phyloP scores from a whole-genome alignment of 2,329 filamentous ascomycete genomes.

The Claviceps sp. region DNA sequence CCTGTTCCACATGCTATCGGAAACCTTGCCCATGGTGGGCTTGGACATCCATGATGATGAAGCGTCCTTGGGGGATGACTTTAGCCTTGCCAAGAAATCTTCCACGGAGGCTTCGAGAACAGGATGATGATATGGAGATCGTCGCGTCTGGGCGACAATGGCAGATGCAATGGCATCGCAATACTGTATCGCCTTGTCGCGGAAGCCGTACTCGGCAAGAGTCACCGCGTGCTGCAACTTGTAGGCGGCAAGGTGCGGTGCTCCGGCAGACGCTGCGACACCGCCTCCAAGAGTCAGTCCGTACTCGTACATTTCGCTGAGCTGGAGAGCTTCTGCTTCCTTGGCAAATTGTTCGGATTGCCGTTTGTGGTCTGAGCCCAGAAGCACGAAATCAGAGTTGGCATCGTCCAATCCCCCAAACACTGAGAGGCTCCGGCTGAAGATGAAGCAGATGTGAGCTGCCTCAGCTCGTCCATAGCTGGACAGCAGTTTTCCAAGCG shows the following conservation, averaged over 20 bases:
- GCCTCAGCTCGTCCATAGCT: constrained; percentile 83
- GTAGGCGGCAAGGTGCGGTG: constrained; percentile 78
- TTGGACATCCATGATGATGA: constrained; percentile 85
- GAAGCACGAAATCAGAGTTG: constrained; percentile 62
- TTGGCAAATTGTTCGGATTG: constrained; percentile 59
- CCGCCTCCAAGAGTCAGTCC: constrained; percentile 58
- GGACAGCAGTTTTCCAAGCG: constrained; percentile 68
- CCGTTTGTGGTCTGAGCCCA: constrained; percentile 70
- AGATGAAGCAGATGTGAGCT: constrained; percentile 86
- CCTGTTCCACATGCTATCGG: constrained; percentile 75
- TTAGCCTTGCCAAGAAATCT: constrained; percentile 70
- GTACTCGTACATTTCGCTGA: constrained; percentile 96
- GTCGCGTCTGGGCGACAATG: constrained; percentile 67
- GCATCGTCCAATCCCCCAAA: constrained; percentile 78
- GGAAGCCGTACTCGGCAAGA: constrained; percentile 71
- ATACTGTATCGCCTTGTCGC: constrained; percentile 76
- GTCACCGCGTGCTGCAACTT: constrained; percentile 80
- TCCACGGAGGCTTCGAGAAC: constrained; percentile 64
- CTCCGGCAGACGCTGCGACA: constrained; percentile 35
- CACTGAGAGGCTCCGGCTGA: constrained; percentile 56
- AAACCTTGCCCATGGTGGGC: constrained; percentile 91
- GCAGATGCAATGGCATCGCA: constrained; percentile 70
- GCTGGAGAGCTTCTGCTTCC: constrained; percentile 73
- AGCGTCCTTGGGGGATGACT: constrained; percentile 70
- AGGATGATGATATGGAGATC: constrained; percentile 75